Base-by-base conservation (phyloP, 75 land plant genomes). In the Pinus tabuliformis region DNA sequence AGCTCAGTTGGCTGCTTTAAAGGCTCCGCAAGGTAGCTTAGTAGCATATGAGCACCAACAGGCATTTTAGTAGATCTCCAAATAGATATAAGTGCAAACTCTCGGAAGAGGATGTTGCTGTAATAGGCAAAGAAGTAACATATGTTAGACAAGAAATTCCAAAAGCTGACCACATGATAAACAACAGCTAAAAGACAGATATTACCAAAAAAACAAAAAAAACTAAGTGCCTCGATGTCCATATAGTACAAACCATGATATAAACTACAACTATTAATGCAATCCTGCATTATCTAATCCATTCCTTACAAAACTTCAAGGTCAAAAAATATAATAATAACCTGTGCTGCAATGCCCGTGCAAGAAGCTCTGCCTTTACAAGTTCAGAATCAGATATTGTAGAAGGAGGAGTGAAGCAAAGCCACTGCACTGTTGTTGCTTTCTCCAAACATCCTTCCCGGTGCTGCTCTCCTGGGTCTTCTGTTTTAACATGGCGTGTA, bases 381-480 rank as follows among this genome's bases (percentile, higher is more conserved):
- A 56, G 70, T 56, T 91, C 83, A 57, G 82, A 83, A 83, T 93
- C 84, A 77, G 64, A 54, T 17, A 95, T 64, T 77, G 85, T 85
- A 6, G 93, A 77, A 3, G 96, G 98, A 61, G 99, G 96, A 57
- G 91, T 86, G 73, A 97, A 97, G 83, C 99, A 97, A 59, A 97
- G 89, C 99, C 99, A 97, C 75, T 97, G 99, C 36, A 93, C 84
- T 66, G 83, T 93, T 81, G 82, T 85, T 18, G 98, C 99, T 76
- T 97, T 97, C 62, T 89, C 88, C 58, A 89, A 83, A 62, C 84
- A 86, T 77, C 89, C 90, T 26, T 86, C 82, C 17, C 84, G 84
- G 30, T 88, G 87, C 79, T 86, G 88, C 74, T 92, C 94, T 57
- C 78, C 87, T 76, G 89, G 86, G 75, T 86, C 89, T 57, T 89